Percentiles rank a stretch among this genome's conserved stretches.
phyloP scores from a whole-genome alignment of 2,329 filamentous ascomycete species.

The Botryotinia calthae region DNA sequence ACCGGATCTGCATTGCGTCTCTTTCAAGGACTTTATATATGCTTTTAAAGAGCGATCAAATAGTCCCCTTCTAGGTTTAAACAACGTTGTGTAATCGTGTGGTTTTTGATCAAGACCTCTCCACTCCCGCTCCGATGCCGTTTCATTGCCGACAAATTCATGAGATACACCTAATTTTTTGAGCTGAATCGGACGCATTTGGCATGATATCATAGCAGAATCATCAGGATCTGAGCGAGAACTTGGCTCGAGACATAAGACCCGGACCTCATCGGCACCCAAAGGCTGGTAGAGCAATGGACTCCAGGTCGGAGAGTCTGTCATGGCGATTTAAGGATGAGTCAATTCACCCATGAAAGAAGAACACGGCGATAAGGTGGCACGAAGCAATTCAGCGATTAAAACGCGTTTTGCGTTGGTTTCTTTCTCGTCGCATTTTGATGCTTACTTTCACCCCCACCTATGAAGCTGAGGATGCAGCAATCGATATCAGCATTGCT shows the following conservation, averaged over 20 bases:
- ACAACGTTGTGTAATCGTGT: slow-evolving; percentile 5
- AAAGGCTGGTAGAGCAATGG: slow-evolving; percentile 4
- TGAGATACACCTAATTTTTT: background rate
- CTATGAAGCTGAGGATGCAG: background rate
- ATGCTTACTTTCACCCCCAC: background rate
- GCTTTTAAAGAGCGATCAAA: slow-evolving; percentile 10
- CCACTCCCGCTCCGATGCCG: background rate
- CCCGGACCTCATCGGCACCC: background rate
- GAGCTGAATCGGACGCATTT: slow-evolving; percentile 8
- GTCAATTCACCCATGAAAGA: fast-evolving
- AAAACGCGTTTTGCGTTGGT: background rate
- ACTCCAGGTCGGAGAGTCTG: background rate
- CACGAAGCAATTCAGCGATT: background rate
- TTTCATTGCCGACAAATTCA: background rate
- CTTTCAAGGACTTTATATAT: slow-evolving; percentile 6
- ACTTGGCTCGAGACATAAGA: slow-evolving; percentile 10
- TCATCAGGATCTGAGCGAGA: slow-evolving; percentile 4
- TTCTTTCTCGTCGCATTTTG: background rate
- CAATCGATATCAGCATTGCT: background rate
- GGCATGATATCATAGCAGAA: slow-evolving; percentile 5
- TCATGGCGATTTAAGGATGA: background rate
- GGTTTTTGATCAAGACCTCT: background rate
- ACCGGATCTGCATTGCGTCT: background rate
- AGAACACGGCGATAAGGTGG: fast-evolving
- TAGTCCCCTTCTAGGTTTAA: slow-evolving; percentile 7